These are phyloP conservation scores for Cyclotella kingstonii DNA, from an alignment of 108 stramenopile species.

Conservation along the genomic window DNA sequence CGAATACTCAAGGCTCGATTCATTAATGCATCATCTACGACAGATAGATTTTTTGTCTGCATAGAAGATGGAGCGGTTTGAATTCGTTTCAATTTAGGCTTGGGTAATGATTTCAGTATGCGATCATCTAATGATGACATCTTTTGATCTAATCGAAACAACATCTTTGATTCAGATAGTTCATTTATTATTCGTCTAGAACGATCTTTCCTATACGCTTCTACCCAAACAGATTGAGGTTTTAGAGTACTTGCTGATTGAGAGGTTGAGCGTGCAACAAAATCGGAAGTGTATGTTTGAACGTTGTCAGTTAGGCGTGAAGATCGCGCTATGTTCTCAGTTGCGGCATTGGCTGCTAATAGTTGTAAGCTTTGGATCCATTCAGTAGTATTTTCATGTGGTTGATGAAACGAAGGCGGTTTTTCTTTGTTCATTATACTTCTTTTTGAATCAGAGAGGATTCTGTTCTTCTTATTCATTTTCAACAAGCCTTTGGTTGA, in stretches of 20 bases:
- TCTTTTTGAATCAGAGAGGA: not conserved
- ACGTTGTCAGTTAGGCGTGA: not conserved
- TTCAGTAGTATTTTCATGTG: constrained; percentile 37
- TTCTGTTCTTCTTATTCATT: not conserved
- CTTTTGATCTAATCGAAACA: not conserved
- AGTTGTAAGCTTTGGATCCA: constrained; percentile 49
- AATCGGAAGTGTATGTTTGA: not conserved
- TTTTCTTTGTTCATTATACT: not conserved
- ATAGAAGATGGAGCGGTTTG: constrained; percentile 4
- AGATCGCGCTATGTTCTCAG: constrained; percentile 5
- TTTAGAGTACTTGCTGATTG: not conserved
- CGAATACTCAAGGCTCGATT: constrained; percentile 33
- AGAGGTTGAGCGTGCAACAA: no score
- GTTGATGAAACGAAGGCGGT: not conserved
- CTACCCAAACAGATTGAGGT: constrained; percentile 1
- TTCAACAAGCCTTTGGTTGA: not conserved
- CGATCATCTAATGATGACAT: not conserved
- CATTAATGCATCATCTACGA: constrained; percentile 29
- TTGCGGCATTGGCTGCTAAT: constrained; percentile 38
- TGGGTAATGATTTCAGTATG: not conserved
- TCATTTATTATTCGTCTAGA: not conserved
- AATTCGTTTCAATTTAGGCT: constrained; percentile 9
- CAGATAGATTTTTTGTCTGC: constrained; percentile 1
- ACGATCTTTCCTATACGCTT: constrained; percentile 3
- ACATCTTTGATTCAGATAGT: not conserved